phyloP scores from a whole-genome alignment of 345 rosid species.

The Dovyalis caffra region DNA sequence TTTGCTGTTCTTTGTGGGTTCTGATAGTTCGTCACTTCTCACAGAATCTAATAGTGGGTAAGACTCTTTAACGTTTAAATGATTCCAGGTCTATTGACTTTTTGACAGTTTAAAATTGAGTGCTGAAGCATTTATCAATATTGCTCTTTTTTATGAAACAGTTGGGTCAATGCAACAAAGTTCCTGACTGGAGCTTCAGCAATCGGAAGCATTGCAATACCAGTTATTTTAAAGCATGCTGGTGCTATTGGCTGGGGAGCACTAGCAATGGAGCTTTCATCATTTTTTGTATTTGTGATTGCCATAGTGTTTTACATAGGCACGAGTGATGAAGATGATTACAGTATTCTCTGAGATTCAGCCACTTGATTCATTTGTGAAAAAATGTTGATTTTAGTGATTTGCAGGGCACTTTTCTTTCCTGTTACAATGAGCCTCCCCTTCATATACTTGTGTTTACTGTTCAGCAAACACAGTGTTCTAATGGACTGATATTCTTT shows the following conservation, averaged over 20 bases:
- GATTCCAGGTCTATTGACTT: conserved; percentile 7
- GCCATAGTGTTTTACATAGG: conserved; percentile 74
- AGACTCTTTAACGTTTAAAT: neutral
- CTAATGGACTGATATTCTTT: neutral
- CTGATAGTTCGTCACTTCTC: conserved; percentile 59
- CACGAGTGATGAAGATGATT: conserved; percentile 45
- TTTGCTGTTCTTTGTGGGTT: conserved; percentile 74
- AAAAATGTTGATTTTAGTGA: neutral
- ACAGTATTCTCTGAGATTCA: conserved; percentile 43
- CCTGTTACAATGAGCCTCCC: neutral
- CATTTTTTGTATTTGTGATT: conserved; percentile 61
- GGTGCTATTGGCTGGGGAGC: conserved; percentile 98
- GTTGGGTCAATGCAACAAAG: conserved; percentile 94
- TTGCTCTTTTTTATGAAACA: conserved; percentile 23
- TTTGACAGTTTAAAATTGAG: neutral
- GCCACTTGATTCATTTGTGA: neutral
- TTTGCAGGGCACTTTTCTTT: neutral
- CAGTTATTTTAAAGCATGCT: conserved; percentile 82
- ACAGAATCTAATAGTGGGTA: conserved; percentile 69
- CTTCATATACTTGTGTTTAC: neutral
- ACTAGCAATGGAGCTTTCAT: conserved; percentile 74
- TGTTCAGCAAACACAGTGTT: neutral
- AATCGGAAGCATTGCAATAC: conserved; percentile 91
- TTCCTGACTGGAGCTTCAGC: conserved; percentile 91
- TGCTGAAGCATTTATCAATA: neutral